Evolutionary conservation across 139 green algal genomes (phyloP).

Genomic region (Nannochloris sp.): DNA sequence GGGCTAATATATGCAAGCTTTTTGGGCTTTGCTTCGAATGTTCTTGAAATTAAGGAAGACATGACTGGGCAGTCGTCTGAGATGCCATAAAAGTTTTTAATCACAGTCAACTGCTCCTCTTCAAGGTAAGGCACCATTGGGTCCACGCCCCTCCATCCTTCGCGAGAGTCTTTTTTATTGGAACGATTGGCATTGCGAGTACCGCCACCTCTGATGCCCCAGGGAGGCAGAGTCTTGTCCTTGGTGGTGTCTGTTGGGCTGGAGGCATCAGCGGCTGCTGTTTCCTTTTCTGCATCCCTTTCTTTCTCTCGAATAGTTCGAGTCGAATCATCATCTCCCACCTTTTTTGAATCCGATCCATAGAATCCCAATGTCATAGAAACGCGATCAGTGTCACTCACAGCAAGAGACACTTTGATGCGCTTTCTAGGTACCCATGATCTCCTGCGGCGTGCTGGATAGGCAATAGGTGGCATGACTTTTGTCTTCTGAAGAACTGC

Average conservation of each 20-base stretch:
- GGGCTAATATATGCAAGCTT: slow-evolving; percentile 29
- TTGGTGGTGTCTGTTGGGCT: neutral
- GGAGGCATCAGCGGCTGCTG: no score
- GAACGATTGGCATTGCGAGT: neutral
- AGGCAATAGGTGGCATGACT: neutral
- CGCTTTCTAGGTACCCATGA: neutral
- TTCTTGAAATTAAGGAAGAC: slow-evolving; percentile 14
- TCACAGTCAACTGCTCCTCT: slow-evolving; percentile 23
- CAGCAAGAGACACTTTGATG: no score
- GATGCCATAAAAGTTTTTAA: slow-evolving; percentile 68
- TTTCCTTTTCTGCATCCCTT: neutral
- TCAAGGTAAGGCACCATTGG: slow-evolving; percentile 48
- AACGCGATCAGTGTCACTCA: neutral
- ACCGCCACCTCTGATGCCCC: slow-evolving; percentile 2
- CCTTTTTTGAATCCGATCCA: slow-evolving; percentile 9
- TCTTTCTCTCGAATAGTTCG: neutral
- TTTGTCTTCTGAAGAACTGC: slow-evolving; percentile 81
- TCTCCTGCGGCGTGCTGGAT: slow-evolving; percentile 2
- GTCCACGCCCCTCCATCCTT: slow-evolving; percentile 37
- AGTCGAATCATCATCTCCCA: slow-evolving; percentile 11
- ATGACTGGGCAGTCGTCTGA: slow-evolving; percentile 11
- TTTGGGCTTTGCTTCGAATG: slow-evolving; percentile 21
- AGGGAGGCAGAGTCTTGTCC: neutral
- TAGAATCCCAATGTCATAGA: neutral
- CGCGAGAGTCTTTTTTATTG: neutral